A percentile compares a stretch with the other conserved stretches of the same genome.
phyloP scores from a whole-genome alignment of 345 rosid genomes.

The Linum lewisii region DNA sequence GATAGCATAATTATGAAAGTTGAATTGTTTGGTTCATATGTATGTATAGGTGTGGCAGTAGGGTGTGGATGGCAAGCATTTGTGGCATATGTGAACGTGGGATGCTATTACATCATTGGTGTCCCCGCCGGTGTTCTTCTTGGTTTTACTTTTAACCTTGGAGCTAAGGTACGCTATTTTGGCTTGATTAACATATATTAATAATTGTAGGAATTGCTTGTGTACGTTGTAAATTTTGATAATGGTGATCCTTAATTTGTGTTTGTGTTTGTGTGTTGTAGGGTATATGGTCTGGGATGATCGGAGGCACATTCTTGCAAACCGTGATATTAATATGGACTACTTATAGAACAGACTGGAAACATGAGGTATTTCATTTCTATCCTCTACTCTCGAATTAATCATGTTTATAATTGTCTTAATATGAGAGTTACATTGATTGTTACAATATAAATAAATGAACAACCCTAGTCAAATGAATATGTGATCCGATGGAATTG shows the following conservation, averaged over 20 bases:
- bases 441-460: no score
- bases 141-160: constrained; percentile 2
- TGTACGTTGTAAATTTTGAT: no score
- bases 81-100: constrained; percentile 7
- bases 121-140: not conserved
- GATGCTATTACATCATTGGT: constrained; percentile 5
- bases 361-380: constrained; percentile 20
- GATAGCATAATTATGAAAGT: no score
- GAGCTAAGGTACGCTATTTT: constrained; percentile 7
- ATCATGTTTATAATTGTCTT: not conserved
- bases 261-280: not conserved
- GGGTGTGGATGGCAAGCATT: constrained; percentile 13
- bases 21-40: not conserved
- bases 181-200: not conserved
- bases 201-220: no score
- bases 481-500: no score
- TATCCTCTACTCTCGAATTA: not conserved
- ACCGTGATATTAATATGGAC: not conserved
- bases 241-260: no score
- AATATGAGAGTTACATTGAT: no score
- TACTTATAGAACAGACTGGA: constrained; percentile 22
- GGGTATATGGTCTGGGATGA: constrained; percentile 10
- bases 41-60: constrained; percentile 1
- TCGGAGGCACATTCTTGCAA: constrained; percentile 5
- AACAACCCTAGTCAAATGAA: no score